Percentiles rank a stretch among this genome's conserved stretches.
Conservation (phyloP, 2,329 filamentous ascomycete species). For the Hyphodiscus sp. region DNA sequence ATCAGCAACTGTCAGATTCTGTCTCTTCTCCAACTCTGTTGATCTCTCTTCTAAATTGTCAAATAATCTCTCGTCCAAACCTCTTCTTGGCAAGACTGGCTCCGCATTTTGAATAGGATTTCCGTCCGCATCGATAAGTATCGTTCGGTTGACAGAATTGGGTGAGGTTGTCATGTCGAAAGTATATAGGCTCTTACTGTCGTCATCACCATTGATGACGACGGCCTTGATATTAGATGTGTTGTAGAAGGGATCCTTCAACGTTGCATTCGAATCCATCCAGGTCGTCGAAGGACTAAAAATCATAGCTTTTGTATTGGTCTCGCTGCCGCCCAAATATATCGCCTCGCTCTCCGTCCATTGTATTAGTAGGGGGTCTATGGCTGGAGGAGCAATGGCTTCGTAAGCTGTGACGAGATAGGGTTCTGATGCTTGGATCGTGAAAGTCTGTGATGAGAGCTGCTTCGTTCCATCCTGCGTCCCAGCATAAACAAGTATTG, state of each 20-base stretch:
- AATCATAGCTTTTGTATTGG: slow-evolving; percentile 63
- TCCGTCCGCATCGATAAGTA: slow-evolving; percentile 58
- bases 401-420: slow-evolving; percentile 55
- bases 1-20: slow-evolving; percentile 50
- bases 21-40: slow-evolving; percentile 15
- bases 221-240: slow-evolving; percentile 54
- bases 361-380: slow-evolving; percentile 64
- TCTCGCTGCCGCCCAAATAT: slow-evolving; percentile 65
- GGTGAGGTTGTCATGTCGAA: slow-evolving; percentile 72
- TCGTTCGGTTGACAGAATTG: slow-evolving; percentile 65
- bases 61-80: not conserved
- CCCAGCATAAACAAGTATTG: slow-evolving; percentile 77
- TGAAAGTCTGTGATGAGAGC: slow-evolving; percentile 68
- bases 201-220: slow-evolving; percentile 65
- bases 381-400: slow-evolving; percentile 53
- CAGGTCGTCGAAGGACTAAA: slow-evolving; percentile 62
- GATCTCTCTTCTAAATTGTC: slow-evolving; percentile 3
- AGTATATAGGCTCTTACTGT: slow-evolving; percentile 69
- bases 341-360: slow-evolving; percentile 68
- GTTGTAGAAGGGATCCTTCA: slow-evolving; percentile 55
- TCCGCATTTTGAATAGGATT: slow-evolving; percentile 41
- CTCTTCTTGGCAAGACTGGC: slow-evolving; percentile 30
- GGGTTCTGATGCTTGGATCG: slow-evolving; percentile 60
- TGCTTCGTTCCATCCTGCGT: slow-evolving; percentile 51
- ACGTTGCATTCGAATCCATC: slow-evolving; percentile 57